Percentiles rank a stretch among this genome's conserved stretches.
Evolutionary conservation across 306 rosid genomes (phyloP).

Genomic region (Spatholobus suberectus): DNA sequence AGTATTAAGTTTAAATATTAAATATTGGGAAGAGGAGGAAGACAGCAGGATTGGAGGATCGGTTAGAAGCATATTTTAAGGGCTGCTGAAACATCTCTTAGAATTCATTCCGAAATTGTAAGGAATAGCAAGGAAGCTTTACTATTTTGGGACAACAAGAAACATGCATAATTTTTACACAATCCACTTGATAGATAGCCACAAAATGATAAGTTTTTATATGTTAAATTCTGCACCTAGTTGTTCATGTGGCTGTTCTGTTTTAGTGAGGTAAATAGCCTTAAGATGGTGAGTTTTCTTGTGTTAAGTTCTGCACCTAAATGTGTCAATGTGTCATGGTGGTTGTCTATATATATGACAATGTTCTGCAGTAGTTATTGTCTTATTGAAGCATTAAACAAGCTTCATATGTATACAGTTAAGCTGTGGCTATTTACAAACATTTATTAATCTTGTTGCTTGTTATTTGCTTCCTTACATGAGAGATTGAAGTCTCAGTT

Average conservation of each 20-base stretch:
- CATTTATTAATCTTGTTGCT: background rate
- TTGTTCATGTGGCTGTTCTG: background rate
- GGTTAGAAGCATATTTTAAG: background rate
- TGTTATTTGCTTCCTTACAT: background rate
- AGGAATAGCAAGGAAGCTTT: background rate
- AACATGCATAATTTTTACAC: background rate
- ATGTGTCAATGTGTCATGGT: background rate
- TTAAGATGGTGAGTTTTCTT: background rate
- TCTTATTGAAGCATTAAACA: background rate
- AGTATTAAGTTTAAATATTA: background rate
- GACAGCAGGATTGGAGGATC: background rate
- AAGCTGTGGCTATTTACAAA: background rate
- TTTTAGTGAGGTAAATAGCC: background rate
- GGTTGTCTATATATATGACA: background rate
- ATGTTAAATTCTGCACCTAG: background rate
- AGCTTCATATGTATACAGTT: background rate
- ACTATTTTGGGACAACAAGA: background rate
- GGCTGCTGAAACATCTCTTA: background rate
- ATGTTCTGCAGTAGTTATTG: background rate
- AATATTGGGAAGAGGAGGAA: background rate
- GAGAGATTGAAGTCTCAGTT: background rate
- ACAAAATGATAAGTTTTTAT: background rate
- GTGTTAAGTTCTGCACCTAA: background rate
- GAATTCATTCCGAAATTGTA: background rate
- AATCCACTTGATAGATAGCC: background rate